Conservation (phyloP, 192 early-diverging fungal species). For the Coemansia sp. region DNA sequence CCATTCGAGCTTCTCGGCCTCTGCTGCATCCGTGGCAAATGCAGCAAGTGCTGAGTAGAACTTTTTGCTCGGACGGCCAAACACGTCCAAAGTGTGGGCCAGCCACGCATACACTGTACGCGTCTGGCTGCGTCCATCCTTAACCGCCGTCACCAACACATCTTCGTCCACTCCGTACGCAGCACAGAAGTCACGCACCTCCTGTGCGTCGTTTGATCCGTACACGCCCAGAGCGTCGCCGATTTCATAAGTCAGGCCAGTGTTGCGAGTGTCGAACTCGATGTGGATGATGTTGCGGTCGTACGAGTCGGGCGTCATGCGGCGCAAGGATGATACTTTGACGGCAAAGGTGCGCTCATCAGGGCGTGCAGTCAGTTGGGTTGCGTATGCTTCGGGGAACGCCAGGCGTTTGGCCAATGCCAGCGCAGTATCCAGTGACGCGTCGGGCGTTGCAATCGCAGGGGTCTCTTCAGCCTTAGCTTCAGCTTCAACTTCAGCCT, state of each 20-base stretch:
- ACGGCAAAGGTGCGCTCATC: conserved; percentile 35
- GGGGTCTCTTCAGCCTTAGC: background rate
- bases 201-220: conserved; percentile 77
- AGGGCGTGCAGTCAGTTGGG: conserved; percentile 18
- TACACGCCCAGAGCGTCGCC: conserved; percentile 94
- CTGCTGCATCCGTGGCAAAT: conserved; percentile 66
- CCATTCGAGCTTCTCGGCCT: conserved; percentile 66
- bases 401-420: conserved; percentile 38
- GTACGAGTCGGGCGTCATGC: conserved; percentile 85
- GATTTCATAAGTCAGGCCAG: conserved; percentile 83
- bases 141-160: conserved; percentile 64
- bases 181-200: conserved; percentile 72
- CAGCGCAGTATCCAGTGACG: conserved; percentile 3
- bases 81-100: conserved; percentile 81
- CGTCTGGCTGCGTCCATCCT: conserved; percentile 63
- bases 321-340: conserved; percentile 44
- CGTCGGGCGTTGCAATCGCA: conserved; percentile 7
- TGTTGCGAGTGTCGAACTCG: conserved; percentile 83
- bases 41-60: conserved; percentile 84
- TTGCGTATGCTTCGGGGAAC: conserved; percentile 44
- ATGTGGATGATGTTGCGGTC: conserved; percentile 98
- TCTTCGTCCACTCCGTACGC: conserved; percentile 70
- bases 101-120: conserved; percentile 79
- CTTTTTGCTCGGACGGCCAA: conserved; percentile 91
- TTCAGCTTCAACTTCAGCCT: background rate